These are phyloP conservation scores for Trichocladium uniseriatum DNA, from an alignment of 495 filamentous ascomycete genomes.

Conservation along the genomic window DNA sequence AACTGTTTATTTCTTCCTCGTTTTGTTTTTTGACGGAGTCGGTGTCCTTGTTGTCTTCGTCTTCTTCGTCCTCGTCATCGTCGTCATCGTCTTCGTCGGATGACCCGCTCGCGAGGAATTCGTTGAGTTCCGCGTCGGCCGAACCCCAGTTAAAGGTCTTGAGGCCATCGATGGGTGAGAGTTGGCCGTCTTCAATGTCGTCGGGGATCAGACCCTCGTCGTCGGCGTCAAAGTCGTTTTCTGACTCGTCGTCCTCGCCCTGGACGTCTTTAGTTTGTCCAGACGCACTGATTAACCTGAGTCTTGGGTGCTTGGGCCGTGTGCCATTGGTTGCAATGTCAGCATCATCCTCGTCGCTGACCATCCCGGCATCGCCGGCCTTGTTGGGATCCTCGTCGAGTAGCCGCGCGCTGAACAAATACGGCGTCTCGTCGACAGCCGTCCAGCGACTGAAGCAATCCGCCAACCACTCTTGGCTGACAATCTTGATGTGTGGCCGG, in stretches of 20 bases:
- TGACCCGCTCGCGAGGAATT: conserved; percentile 56
- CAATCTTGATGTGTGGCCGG: conserved; percentile 68
- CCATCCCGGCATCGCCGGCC: neutral
- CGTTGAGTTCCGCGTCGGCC: conserved; percentile 64
- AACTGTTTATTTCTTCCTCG: too few relatives aligned
- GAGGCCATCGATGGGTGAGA: conserved; percentile 44
- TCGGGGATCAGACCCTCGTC: conserved; percentile 37
- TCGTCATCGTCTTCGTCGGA: conserved; percentile 47
- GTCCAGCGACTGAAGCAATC: conserved; percentile 73
- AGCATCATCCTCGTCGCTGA: conserved; percentile 3
- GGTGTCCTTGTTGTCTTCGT: conserved; percentile 5
- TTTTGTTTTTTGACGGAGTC: too few relatives aligned
- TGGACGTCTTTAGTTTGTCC: conserved; percentile 24
- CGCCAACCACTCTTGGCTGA: conserved; percentile 79
- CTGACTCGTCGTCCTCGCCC: conserved; percentile 34
- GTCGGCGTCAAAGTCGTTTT: conserved; percentile 38
- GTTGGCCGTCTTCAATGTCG: conserved; percentile 39
- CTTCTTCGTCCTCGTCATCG: conserved; percentile 28
- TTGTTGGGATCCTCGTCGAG: neutral
- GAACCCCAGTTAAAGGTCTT: conserved; percentile 50
- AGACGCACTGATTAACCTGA: conserved; percentile 11
- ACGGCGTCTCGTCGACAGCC: conserved; percentile 63
- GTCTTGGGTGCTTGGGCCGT: conserved; percentile 12
- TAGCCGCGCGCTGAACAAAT: conserved; percentile 50
- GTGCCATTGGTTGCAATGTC: too few relatives aligned